A percentile compares a stretch with the other conserved stretches of the same genome.
Conservation (phyloP, 305 asterid genomes). For the Fraxinus sp. region DNA sequence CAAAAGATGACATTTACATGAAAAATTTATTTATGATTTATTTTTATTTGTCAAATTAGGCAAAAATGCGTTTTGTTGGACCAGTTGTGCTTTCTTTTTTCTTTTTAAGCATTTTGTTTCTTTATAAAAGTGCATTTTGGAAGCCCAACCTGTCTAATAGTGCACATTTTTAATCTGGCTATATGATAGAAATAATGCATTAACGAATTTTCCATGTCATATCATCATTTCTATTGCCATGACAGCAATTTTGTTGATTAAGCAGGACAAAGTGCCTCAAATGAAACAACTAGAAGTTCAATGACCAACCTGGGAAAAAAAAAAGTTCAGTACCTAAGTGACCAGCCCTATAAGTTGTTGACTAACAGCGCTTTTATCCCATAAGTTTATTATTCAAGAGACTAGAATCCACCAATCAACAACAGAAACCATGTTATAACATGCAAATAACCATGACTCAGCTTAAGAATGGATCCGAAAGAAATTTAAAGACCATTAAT, state of each 20-base stretch:
- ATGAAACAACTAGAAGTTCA: not conserved
- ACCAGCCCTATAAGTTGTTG: not conserved
- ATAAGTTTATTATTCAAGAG: slow-evolving; percentile 1
- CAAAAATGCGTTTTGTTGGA: not conserved
- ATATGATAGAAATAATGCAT: not conserved
- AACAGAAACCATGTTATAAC: slow-evolving; percentile 8
- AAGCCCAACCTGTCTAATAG: not conserved
- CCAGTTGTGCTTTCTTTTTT: not conserved
- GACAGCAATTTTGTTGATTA: not conserved
- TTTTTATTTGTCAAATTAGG: not conserved
- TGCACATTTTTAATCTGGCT: not conserved
- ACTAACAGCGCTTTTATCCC: not conserved
- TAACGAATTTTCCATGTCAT: not conserved
- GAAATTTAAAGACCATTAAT: not conserved
- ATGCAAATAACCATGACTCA: slow-evolving; percentile 5
- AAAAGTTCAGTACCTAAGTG: not conserved
- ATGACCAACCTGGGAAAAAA: not conserved
- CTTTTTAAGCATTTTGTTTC: not conserved
- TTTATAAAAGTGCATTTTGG: not conserved
- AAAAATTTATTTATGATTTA: not conserved
- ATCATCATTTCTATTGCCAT: not conserved
- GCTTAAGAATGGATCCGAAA: not conserved
- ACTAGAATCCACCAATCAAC: not conserved
- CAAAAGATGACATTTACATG: not conserved
- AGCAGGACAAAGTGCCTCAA: not conserved